Base-by-base conservation (phyloP, 306 rosid species). In the Pyrus betulifolia region DNA sequence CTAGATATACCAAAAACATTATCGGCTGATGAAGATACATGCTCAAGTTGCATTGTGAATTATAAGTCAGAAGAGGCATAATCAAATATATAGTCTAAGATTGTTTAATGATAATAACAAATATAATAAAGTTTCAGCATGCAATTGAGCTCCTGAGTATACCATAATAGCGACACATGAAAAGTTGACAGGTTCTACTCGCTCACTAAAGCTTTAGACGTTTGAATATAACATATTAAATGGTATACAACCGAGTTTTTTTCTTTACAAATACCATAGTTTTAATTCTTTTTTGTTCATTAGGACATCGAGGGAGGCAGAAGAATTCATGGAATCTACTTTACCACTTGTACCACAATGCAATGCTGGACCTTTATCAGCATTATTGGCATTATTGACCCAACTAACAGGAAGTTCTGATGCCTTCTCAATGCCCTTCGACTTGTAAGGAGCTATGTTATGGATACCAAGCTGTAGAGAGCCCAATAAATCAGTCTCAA, bases 391-490 rank as follows among this genome's bases (percentile, higher is more conserved):
- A 84, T 75, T 85, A 79, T 85, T 79, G 84, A 65, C 84, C 91
- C 92, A 88, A 78, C 84, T 82, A 82, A 69, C 81, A 62, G 86
- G 72, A 78, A 92, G 91, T 67, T 92, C 93, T n/a, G 90, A 79
- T 38, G 99, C 99, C 82, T 76, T 89, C 90, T 96, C 99, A 8
- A 96, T 89, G 72, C 99, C 99, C 70, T 88, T 91, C 67, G 99
- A 92, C 86, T 74, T 88, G 85, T 92, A 96, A 45, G 99, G 97
- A 79, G 99, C 97, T 69, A 96, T 96, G 71, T 71, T 85, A 81
- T 92, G 97, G 72, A 74, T 76, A n/a, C 92, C 92, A 54, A 84
- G 77, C 76, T 84, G 80, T 45, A 92, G 81, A 77, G 96, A 82
- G 69, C 87, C 97, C 91, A 96, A 79, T 73, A 96, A 79, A 80